Evolutionary conservation across 2,329 filamentous ascomycete species (phyloP).

Genomic region (Trichoderma sp.): DNA sequence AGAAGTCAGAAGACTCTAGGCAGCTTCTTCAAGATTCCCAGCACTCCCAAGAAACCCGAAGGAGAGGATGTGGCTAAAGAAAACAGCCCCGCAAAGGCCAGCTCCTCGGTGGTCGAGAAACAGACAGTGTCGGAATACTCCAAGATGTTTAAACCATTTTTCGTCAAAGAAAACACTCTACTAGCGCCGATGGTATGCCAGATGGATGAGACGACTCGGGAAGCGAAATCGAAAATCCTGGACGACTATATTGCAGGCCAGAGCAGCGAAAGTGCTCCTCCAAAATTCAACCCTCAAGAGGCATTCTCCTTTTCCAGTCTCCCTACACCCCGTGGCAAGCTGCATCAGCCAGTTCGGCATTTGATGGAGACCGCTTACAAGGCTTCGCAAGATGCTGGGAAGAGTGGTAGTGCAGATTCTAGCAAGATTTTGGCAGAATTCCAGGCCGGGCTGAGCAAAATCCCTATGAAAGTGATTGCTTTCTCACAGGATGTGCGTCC

Average conservation of each 20-base stretch:
- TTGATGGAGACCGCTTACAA: constrained; percentile 60
- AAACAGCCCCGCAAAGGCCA: constrained; percentile 33
- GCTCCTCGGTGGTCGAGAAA: constrained; percentile 25
- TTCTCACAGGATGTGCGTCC: constrained; percentile 68
- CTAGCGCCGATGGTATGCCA: constrained; percentile 63
- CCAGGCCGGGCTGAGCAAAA: constrained; percentile 46
- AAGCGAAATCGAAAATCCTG: constrained; percentile 52
- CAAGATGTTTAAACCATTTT: constrained; percentile 78
- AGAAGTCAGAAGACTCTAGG: constrained; percentile 50
- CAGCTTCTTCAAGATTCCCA: constrained; percentile 47
- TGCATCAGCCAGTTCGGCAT: constrained; percentile 57
- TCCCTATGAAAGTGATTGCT: constrained; percentile 64
- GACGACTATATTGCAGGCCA: constrained; percentile 54
- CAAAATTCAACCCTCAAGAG: constrained; percentile 46
- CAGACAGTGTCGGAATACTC: constrained; percentile 58
- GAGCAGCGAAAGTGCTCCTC: constrained; percentile 42
- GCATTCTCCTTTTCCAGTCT: constrained; percentile 49
- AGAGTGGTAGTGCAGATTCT: constrained; percentile 38
- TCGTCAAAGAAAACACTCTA: constrained; percentile 70
- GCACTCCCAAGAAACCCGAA: constrained; percentile 45
- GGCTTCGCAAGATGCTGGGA: constrained; percentile 44
- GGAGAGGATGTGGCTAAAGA: constrained; percentile 34
- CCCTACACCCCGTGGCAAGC: constrained; percentile 46
- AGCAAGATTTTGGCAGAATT: constrained; percentile 38
- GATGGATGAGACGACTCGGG: constrained; percentile 58